Base-by-base conservation (phyloP, 2,329 filamentous ascomycete genomes). In the Ceratocystis smalleyi region DNA sequence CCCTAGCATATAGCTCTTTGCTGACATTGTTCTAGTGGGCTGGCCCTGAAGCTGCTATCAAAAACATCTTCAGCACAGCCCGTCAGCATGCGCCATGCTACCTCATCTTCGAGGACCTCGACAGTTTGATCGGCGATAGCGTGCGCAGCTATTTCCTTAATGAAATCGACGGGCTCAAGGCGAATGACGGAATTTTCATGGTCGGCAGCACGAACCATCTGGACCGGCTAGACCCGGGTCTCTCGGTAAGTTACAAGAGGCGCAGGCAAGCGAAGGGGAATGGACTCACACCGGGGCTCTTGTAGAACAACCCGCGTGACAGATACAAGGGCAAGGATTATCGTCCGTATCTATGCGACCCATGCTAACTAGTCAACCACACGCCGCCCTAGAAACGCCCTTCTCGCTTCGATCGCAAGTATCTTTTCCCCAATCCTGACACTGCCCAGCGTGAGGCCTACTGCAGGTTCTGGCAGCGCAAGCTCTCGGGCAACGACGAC, bases 161-260 rank as follows among this genome's bases (percentile, higher is more conserved):
- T 70, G 84, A 88, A 72, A 81, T 88, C 2, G 86, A 89, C 67
- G 86, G 86, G 0, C 79, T 89, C 10, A 81, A 82, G 69, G 80
- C 77, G 67, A 89, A 89, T 68, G 83, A 88, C 68, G 86, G 86
- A 10, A 87, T 88, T 62, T 80, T 88, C 69, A 86, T 89, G 74
- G 77, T 87, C 32, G 83, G 81, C 35, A 83, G 79, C 63, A 87
- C 84, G 0, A 87, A 87, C 69, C 79, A 83, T 68, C 76, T 88
- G 4, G 84, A 88, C 43, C 77, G 79, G 1, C 74, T 89, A 4
- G 85, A 88, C 68, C 84, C 85, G 0, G 85, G 84, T 22, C 85
- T 85, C 32, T 77, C 80, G 7, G 76, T 78, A 70, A 70, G 75
- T 71, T 43, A n/a, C 5, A 22, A 10, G 24, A 12, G 5, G 8